These are phyloP conservation scores for Clitopilus passeckerianus DNA, from an alignment of 768 basidiomycete genomes.

Conservation along the genomic window DNA sequence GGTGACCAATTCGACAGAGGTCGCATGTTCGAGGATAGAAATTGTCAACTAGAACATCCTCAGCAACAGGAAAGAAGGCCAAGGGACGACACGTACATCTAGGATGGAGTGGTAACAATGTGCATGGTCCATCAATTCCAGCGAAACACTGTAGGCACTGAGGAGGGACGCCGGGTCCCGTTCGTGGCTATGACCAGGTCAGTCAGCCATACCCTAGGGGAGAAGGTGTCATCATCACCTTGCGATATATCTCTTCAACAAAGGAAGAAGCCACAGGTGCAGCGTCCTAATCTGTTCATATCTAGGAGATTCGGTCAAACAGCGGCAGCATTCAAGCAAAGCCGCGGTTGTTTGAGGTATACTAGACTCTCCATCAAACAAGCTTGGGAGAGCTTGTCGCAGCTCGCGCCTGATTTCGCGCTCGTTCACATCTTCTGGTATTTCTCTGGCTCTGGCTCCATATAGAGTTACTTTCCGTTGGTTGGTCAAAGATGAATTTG, in stretches of 20 bases:
- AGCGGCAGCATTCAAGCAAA: slow-evolving; percentile 38
- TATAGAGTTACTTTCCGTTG: slow-evolving; percentile 70
- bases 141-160: slow-evolving; percentile 50
- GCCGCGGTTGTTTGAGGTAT: slow-evolving; percentile 21
- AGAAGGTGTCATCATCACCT: slow-evolving; percentile 27
- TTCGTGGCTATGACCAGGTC: slow-evolving; percentile 14
- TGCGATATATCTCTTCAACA: slow-evolving; percentile 48
- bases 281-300: slow-evolving; percentile 74
- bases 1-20: slow-evolving; percentile 46
- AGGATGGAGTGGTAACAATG: slow-evolving; percentile 66
- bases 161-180: slow-evolving; percentile 32
- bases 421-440: slow-evolving; percentile 67
- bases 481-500: slow-evolving; percentile 52
- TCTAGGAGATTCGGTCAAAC: slow-evolving; percentile 50
- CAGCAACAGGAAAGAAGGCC: not conserved
- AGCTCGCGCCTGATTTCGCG: slow-evolving; percentile 70
- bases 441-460: slow-evolving; percentile 63
- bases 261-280: slow-evolving; percentile 71
- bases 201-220: not conserved
- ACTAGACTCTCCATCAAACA: slow-evolving; percentile 55
- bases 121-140: slow-evolving; percentile 55
- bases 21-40: slow-evolving; percentile 47
- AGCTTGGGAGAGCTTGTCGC: slow-evolving; percentile 52
- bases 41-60: slow-evolving; percentile 41
- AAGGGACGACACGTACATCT: slow-evolving; percentile 42